Evolutionary conservation across 1,284 basidiomycete species (phyloP), one percentile per base, ranked within the genome.

Genomic region (Anthracocystis setariae): DNA sequence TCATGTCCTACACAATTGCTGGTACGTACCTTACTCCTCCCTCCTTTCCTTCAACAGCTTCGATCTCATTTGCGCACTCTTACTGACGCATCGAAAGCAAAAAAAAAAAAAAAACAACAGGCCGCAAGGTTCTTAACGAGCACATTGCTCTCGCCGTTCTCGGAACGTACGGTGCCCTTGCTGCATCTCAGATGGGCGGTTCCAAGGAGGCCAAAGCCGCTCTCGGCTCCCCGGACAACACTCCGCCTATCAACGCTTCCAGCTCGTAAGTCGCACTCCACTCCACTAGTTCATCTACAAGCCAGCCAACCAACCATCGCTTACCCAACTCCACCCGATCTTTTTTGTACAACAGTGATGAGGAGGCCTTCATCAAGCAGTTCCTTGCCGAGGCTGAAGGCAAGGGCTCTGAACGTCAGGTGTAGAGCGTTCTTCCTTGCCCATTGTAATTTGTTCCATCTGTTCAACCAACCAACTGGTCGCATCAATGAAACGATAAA

Each of bases 321-420:
- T n/a, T n/a, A n/a, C n/a, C n/a, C n/a, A n/a, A n/a, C n/a, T n/a
- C n/a, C n/a, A n/a, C n/a, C n/a, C n/a, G n/a, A n/a, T n/a, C n/a
- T n/a, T n/a, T n/a, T n/a, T n/a, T n/a, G n/a, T n/a, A n/a, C n/a
- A n/a, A 51, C 53, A 81, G 79, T 20, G 79, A 81, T 46, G 79
- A 81, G 62, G 79, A 79, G 66, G 74, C 78, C 15, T 81, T 81
- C 73, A 78, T 81, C 68, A 81, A 79, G 76, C 76, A 81, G 51
- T 81, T 81, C 72, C 62, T 81, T 8, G 78, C 76, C 27, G 79
- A 81, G 46, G 77, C 76, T 18, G 70, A 77, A 61, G 69, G 71
- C 51, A 71, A 74, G 54, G 54, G 46, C 23, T 33, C 43, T 42
- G 66, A 71, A 25, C 66, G 73, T 40, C 56, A 65, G 17, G 74